Conservation (phyloP, 2,329 filamentous ascomycete genomes). For the Lojkania enalia region DNA sequence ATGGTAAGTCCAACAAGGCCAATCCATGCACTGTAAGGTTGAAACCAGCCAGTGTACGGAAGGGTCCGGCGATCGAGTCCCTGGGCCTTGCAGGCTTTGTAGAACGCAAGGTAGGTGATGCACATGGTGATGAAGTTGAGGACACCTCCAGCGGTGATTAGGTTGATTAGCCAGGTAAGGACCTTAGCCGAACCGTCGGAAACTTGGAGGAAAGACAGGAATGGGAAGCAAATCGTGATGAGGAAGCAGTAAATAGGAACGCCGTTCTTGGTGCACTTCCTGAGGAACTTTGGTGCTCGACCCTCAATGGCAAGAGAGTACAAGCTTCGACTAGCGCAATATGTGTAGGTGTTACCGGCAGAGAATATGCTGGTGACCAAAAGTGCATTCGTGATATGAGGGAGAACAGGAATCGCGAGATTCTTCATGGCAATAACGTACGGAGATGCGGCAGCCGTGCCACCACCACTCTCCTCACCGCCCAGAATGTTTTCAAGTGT, state of each 20-base stretch:
- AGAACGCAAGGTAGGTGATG: slow-evolving; percentile 63
- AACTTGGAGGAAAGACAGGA: slow-evolving; percentile 75
- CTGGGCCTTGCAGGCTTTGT: slow-evolving; percentile 52
- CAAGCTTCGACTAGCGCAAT: slow-evolving; percentile 57
- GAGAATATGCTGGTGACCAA: slow-evolving; percentile 59
- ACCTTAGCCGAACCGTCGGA: slow-evolving; percentile 67
- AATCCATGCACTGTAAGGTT: slow-evolving; percentile 57
- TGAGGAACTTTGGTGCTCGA: slow-evolving; percentile 58
- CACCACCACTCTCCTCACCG: slow-evolving; percentile 31
- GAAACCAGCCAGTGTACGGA: slow-evolving; percentile 52
- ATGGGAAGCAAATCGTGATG: slow-evolving; percentile 66
- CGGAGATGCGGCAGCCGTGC: slow-evolving; percentile 61
- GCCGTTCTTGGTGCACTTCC: slow-evolving; percentile 62
- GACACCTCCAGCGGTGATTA: slow-evolving; percentile 70
- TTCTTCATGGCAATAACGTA: slow-evolving; percentile 66
- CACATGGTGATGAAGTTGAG: slow-evolving; percentile 55
- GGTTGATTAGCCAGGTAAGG: slow-evolving; percentile 71
- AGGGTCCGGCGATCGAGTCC: slow-evolving; percentile 57
- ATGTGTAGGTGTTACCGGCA: slow-evolving; percentile 60
- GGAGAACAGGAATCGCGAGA: slow-evolving; percentile 57
- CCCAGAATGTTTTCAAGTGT: slow-evolving; percentile 63
- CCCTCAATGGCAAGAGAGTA: slow-evolving; percentile 59
- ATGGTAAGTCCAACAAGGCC: slow-evolving; percentile 54
- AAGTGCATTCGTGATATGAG: slow-evolving; percentile 62
- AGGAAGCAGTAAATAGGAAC: slow-evolving; percentile 75